These are phyloP conservation scores for Hypoxylon cercidicola DNA, from an alignment of 495 filamentous ascomycete genomes.

Conservation along the genomic window DNA sequence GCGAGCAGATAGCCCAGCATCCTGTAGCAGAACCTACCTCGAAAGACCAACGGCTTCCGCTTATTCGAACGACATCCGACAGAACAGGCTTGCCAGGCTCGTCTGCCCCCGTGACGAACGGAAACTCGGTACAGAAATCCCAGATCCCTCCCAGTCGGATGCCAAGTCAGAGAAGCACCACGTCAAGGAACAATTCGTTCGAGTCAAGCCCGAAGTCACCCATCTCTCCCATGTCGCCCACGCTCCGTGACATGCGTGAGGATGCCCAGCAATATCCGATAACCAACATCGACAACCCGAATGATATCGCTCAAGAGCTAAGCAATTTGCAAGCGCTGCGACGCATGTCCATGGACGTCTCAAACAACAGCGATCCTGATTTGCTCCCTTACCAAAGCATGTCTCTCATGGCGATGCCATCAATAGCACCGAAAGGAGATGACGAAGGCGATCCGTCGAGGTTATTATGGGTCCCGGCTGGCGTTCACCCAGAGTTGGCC, in stretches of 20 bases:
- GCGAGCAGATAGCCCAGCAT: constrained; percentile 47
- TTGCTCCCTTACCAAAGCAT: constrained; percentile 80
- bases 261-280: constrained; percentile 85
- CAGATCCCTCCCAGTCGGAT: constrained; percentile 56
- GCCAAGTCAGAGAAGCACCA: constrained; percentile 53
- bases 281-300: constrained; percentile 90
- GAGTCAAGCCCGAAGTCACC: constrained; percentile 59
- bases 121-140: constrained; percentile 47
- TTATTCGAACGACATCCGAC: constrained; percentile 57
- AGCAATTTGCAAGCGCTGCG: constrained; percentile 95
- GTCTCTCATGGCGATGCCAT: constrained; percentile 70
- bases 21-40: constrained; percentile 30
- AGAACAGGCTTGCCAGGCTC: constrained; percentile 39
- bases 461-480: constrained; percentile 94
- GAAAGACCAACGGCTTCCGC: constrained; percentile 52
- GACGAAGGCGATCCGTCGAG: constrained; percentile 90
- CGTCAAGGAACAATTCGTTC: constrained; percentile 54
- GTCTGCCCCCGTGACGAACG: constrained; percentile 24
- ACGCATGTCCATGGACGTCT: constrained; percentile 98
- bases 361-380: constrained; percentile 89
- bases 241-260: constrained; percentile 62
- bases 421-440: constrained; percentile 76
- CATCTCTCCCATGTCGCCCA: constrained; percentile 55
- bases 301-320: constrained; percentile 92
- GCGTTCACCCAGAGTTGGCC: constrained; percentile 92